Evolutionary conservation across 305 asterid genomes (phyloP), one percentile per base, ranked within the genome.

Genomic region (Fraxinus greggii): DNA sequence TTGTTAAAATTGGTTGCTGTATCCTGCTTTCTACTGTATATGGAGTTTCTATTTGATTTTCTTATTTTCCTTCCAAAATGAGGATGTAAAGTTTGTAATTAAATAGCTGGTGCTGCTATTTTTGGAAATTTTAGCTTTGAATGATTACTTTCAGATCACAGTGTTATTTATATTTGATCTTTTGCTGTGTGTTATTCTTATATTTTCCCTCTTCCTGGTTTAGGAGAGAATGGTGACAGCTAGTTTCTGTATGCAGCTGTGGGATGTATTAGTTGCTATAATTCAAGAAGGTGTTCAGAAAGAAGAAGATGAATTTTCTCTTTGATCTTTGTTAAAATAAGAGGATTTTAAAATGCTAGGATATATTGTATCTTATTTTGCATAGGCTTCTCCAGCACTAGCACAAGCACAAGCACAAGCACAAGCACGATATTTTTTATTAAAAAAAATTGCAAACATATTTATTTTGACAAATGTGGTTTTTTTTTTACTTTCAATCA

Each of bases 231-330:
- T 77, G 17, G 13, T 56, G 26, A 29, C 72, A 24, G 75, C 77
- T 79, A 33, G 40, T 75, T 76, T 84, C 78, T 81, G 65, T 23
- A 77, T 74, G 81, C 79, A 26, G 35, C 5, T 12, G 75, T 5
- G 45, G 51, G 17, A 73, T 63, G 79, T 78, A 33, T 42, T 79
- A 33, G 13, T 35, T 38, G 67, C 65, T 70, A 29, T 51, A 65
- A 72, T 70, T 65, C 36, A 65, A 3, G 38, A 75, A 51, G 48
- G 51, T 69, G 26, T 15, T 72, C 31, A 48, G 77, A 77, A 40
- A 75, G 28, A 29, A 70, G 74, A 48, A 26, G 42, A 59, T 26
- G 76, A 12, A 24, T 21, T 63, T 1, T 63, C 72, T 24, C 17
- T 63, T 24, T 31, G 23, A 10, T 76, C 12, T 10, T 19, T 24